These are phyloP conservation scores for Hortaea werneckii DNA, from an alignment of 2,329 filamentous ascomycete species.

Conservation along the genomic window DNA sequence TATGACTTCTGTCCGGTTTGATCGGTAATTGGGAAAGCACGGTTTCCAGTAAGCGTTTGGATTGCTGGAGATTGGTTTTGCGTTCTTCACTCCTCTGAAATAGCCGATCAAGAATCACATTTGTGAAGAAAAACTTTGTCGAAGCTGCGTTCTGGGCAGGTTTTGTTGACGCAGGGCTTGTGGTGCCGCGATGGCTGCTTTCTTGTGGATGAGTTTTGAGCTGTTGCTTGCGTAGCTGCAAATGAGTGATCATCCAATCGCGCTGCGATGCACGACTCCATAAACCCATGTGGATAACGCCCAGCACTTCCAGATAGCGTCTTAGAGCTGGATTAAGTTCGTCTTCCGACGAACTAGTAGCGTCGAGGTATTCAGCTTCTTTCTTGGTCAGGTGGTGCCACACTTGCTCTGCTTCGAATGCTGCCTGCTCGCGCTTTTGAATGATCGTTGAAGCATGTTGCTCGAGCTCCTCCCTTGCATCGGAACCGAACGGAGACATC, in stretches of 20 bases:
- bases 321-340: background rate
- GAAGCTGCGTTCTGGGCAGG: too few species aligned
- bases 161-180: too few species aligned
- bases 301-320: slow-evolving; percentile 5
- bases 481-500: background rate
- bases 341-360: background rate
- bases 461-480: background rate
- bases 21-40: too few species aligned
- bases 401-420: slow-evolving; percentile 9
- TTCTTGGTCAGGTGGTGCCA: slow-evolving; percentile 10
- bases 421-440: slow-evolving; percentile 1
- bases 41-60: too few species aligned
- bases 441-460: slow-evolving; percentile 3
- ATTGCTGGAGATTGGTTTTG: too few species aligned
- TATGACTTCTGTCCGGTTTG: too few species aligned
- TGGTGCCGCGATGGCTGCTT: too few species aligned
- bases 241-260: slow-evolving; percentile 16
- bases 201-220: background rate
- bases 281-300: slow-evolving; percentile 8
- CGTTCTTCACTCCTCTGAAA: too few species aligned
- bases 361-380: slow-evolving; percentile 6
- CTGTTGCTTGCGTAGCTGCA: slow-evolving; percentile 12
- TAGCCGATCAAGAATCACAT: too few species aligned
- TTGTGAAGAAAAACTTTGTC: too few species aligned
- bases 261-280: slow-evolving; percentile 8